These are phyloP conservation scores for Gaultheria prostrata DNA, from an alignment of 148 eudicot genomes.

Conservation along the genomic window DNA sequence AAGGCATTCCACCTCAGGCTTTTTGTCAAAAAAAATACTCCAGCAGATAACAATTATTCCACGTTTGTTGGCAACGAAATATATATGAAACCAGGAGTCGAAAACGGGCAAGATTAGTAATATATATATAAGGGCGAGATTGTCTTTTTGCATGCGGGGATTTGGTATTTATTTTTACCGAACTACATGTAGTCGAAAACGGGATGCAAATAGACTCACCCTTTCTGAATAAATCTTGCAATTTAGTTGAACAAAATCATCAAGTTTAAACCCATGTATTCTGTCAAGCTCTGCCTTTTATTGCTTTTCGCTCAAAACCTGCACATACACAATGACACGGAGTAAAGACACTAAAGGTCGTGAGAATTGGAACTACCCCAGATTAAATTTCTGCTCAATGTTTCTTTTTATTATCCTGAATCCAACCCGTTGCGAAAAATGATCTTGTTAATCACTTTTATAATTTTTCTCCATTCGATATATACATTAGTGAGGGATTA, in stretches of 20 bases:
- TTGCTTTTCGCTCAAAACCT: conserved; percentile 71
- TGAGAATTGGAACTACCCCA: neutral
- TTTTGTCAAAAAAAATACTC: no score
- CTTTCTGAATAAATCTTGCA: neutral
- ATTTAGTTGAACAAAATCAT: conserved; percentile 21
- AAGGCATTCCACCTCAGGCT: no score
- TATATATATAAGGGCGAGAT: no score
- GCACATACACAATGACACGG: conserved; percentile 20
- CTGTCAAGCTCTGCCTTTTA: conserved; percentile 56
- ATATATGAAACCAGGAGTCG: no score
- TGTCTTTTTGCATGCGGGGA: no score
- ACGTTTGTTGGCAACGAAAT: no score
- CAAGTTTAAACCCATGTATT: conserved; percentile 48
- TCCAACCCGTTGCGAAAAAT: neutral
- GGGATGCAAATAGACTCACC: no score
- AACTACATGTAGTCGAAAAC: no score
- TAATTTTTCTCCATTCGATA: neutral
- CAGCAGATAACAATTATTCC: no score
- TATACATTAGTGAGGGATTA: no score
- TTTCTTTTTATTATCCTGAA: neutral
- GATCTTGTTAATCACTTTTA: neutral
- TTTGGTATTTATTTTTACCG: neutral
- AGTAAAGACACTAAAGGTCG: neutral
- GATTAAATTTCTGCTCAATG: neutral
- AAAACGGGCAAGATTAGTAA: no score